Conservation (phyloP, 1,284 basidiomycete genomes). For the Farysia itapuensis region DNA sequence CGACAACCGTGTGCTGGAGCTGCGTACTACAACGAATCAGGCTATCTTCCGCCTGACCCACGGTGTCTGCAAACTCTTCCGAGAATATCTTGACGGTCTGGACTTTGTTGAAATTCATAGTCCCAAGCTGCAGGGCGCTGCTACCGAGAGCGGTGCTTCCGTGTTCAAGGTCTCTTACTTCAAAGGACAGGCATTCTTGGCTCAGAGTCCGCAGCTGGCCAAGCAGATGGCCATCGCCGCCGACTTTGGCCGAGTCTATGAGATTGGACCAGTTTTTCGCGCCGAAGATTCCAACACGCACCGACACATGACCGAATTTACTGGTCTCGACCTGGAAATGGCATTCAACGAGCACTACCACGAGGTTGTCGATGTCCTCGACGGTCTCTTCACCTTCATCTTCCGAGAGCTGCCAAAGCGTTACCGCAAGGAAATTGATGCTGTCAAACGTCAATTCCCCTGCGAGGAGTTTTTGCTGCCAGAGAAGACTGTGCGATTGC, state of each 20-base stretch:
- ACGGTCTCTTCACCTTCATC: conserved; percentile 57
- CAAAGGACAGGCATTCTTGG: conserved; percentile 91
- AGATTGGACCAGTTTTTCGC: conserved; percentile 90
- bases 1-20: conserved; percentile 91
- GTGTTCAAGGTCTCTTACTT: conserved; percentile 99
- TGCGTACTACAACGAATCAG: conserved; percentile 92
- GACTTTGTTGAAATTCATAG: conserved; percentile 94
- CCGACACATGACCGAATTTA: conserved; percentile 97
- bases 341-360: conserved; percentile 97
- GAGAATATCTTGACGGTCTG: conserved; percentile 74
- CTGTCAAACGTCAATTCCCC: conserved; percentile 83
- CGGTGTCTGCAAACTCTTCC: conserved; percentile 84
- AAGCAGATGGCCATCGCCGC: conserved; percentile 99
- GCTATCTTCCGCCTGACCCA: conserved; percentile 92
- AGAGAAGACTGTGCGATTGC: conserved; percentile 48
- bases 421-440: conserved; percentile 77
- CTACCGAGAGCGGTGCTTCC: conserved; percentile 92
- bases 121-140: conserved; percentile 94
- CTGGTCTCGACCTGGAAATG: conserved; percentile 99
- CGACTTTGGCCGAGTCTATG: conserved; percentile 96
- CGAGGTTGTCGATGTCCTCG: conserved; percentile 64
- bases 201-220: conserved; percentile 93
- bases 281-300: conserved; percentile 98
- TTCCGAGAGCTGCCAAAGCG: conserved; percentile 64
- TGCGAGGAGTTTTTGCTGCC: conserved; percentile 63